Evolutionary conservation across 2,329 filamentous ascomycete species (phyloP).

Genomic region (Hymenoscyphus infarciens): DNA sequence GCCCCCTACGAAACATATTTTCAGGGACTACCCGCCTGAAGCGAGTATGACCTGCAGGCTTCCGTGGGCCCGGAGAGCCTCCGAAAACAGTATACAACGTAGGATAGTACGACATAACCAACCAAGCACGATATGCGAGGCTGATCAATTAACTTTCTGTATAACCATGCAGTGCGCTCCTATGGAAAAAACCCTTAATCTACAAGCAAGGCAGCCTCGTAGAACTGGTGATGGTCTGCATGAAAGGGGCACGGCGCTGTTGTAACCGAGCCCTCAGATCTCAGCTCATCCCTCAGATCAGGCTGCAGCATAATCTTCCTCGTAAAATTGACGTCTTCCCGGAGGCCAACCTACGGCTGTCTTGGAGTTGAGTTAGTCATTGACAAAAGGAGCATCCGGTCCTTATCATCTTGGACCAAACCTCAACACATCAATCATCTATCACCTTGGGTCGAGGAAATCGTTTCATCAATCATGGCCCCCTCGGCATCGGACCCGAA

Average conservation of each 20-base stretch:
- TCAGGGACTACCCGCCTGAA: not conserved
- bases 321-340: not conserved
- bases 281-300: not conserved
- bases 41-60: slow-evolving; percentile 1
- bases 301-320: not conserved
- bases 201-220: too few relatives aligned
- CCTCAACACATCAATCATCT: not conserved
- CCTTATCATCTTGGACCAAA: not conserved
- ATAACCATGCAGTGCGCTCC: too few relatives aligned
- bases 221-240: too few relatives aligned
- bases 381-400: not conserved
- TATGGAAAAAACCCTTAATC: too few relatives aligned
- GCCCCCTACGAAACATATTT: too few relatives aligned
- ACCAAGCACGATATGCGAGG: too few relatives aligned
- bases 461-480: slow-evolving; percentile 19
- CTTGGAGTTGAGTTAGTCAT: not conserved
- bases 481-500: slow-evolving; percentile 27
- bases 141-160: too few relatives aligned
- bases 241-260: too few relatives aligned
- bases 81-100: not conserved
- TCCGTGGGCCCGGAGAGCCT: not conserved
- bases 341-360: not conserved
- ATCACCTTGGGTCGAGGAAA: not conserved
- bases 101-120: too few relatives aligned
- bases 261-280: not conserved